Evolutionary conservation across 2,329 filamentous ascomycete species (phyloP), one percentile per base, ranked within the genome.

Genomic region (Lizonia empirigonia): DNA sequence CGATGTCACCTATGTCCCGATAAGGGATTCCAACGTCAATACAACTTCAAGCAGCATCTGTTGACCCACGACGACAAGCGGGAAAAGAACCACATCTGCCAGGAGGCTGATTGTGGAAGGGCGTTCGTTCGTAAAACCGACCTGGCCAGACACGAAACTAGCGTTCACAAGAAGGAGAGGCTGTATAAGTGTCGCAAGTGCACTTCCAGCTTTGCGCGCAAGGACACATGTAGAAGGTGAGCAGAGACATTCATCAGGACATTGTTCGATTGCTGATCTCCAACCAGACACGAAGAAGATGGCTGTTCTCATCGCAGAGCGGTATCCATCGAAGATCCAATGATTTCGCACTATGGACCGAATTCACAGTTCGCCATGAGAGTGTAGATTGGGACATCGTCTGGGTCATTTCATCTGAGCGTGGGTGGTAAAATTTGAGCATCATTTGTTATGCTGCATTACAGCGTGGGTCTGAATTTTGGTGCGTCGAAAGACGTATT

Each of bases 41-140:
- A 93, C 77, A 96, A 96, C 74, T 90, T 87, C 76, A 91, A 89
- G 66, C 88, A 90, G 23, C 91, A 96, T 70, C 82, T 92, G 80
- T 87, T 92, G 66, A 92, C 86, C 1, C 91, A 96, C 67, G 85
- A 94, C 66, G 85, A 89, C 12, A 81, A 83, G 52, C 81, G 88
- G 49, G 83, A 84, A 63, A 89, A 89, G 63, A 85, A 86, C 0
- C 88, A 90, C 64, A 79, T 80, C 1, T 96, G 91, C 72, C 76
- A 77, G 1, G 76, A 85, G 23, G 72, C 79, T 2, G 82, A 80
- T 44, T 96, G 91, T 74, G 80, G 76, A 59, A 90, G 88, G 75
- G 83, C 84, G 42, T 96, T 96, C 72, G 89, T 90, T 15, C 83
- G 91, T 62, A 91, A 88, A 74, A 92, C 91, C 1, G 91, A 96